A percentile compares a stretch with the other conserved stretches of the same genome.
Evolutionary conservation across 305 asterid species (phyloP).

Genomic region (Fraxinus sp.): DNA sequence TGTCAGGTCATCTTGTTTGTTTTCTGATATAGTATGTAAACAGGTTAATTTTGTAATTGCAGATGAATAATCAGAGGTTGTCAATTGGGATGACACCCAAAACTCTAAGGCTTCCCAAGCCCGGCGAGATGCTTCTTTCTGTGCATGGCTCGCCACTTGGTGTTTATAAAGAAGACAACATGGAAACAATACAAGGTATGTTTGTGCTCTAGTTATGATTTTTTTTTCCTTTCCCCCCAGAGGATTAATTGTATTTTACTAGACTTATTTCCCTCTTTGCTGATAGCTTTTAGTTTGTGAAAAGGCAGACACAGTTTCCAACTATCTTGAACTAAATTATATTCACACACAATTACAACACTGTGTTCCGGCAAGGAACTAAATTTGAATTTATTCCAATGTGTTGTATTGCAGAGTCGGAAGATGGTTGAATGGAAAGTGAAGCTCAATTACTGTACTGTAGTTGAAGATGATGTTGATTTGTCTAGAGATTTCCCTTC

Average conservation of each 20-base stretch:
- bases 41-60: slow-evolving; percentile 30
- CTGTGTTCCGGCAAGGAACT: not conserved
- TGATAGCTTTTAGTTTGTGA: slow-evolving; percentile 6
- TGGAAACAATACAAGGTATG: slow-evolving; percentile 88
- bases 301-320: not conserved
- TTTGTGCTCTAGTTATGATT: slow-evolving; percentile 12
- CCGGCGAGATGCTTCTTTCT: slow-evolving; percentile 86
- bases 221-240: too few species aligned
- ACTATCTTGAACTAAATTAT: not conserved
- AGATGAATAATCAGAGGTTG: slow-evolving; percentile 56
- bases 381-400: not conserved
- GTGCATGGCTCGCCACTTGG: slow-evolving; percentile 95
- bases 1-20: not conserved
- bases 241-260: not conserved
- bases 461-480: not conserved
- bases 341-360: not conserved
- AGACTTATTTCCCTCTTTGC: not conserved
- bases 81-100: slow-evolving; percentile 81
- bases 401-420: slow-evolving; percentile 48
- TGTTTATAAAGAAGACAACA: slow-evolving; percentile 79
- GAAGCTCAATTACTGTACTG: not conserved
- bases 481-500: not conserved
- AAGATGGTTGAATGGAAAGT: slow-evolving; percentile 44
- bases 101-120: slow-evolving; percentile 72
- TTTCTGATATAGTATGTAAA: not conserved